Conservation (phyloP, 2,329 filamentous ascomycete genomes). For the Fusarium sp. region DNA sequence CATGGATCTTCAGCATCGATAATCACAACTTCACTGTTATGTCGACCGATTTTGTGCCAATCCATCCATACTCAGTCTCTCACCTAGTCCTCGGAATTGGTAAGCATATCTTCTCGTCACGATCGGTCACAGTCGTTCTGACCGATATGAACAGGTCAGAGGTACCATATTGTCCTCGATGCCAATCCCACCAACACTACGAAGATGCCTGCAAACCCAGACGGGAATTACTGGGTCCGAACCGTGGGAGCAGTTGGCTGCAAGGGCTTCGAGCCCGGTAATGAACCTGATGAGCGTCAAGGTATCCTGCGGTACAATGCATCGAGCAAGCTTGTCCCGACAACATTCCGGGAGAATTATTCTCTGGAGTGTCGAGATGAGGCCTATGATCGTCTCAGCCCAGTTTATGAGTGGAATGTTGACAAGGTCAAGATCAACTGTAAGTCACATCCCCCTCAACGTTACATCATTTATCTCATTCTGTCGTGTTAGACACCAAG, state of each 20-base stretch:
- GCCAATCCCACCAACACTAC: neutral
- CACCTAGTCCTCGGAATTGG: neutral
- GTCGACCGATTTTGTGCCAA: neutral
- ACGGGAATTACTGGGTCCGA: neutral
- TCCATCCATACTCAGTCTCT: neutral
- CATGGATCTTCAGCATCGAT: neutral
- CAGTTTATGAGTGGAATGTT: neutral
- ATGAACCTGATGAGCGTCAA: neutral
- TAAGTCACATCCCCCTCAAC: neutral
- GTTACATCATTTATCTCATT: neutral
- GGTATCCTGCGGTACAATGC: neutral
- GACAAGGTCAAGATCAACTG: neutral
- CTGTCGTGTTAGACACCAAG: neutral
- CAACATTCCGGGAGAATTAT: neutral
- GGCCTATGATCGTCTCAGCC: neutral
- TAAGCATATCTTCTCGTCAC: neutral
- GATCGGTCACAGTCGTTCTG: accelerated
- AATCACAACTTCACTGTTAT: neutral
- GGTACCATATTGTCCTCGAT: neutral
- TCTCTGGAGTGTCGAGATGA: neutral
- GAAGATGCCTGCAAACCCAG: neutral
- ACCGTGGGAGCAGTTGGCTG: neutral
- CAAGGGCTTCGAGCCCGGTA: neutral
- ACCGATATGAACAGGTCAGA: neutral
- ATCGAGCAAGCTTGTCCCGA: neutral